Evolutionary conservation across 1,284 basidiomycete genomes (phyloP).

Genomic region (Fomitopsis pinicola): DNA sequence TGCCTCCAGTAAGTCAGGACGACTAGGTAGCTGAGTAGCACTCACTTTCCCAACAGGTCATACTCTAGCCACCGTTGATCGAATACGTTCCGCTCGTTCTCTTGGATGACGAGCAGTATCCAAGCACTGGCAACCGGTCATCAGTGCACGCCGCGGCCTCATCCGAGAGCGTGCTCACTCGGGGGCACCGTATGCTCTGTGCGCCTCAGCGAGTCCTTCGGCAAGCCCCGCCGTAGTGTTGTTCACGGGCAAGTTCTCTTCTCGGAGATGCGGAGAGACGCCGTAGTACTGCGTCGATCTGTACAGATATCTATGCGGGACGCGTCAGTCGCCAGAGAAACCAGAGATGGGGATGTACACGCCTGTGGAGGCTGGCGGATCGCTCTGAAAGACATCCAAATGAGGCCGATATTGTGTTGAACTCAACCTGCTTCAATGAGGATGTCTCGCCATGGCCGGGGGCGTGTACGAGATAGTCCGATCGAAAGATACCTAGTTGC

Average conservation of each 20-base stretch:
- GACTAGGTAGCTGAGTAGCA: slow-evolving; percentile 1
- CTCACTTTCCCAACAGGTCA: slow-evolving; percentile 71
- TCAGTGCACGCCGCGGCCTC: background rate
- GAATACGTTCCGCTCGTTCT: slow-evolving; percentile 92
- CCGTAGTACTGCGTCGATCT: slow-evolving; percentile 64
- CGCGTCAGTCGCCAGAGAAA: background rate
- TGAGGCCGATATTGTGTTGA: slow-evolving; percentile 94
- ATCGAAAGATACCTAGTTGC: slow-evolving; percentile 92
- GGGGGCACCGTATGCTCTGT: slow-evolving; percentile 64
- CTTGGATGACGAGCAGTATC: slow-evolving; percentile 88
- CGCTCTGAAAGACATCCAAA: slow-evolving; percentile 84
- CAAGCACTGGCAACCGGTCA: slow-evolving; percentile 41
- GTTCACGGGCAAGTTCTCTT: slow-evolving; percentile 71
- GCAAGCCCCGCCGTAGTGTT: slow-evolving; percentile 69
- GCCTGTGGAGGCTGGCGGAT: slow-evolving; percentile 78
- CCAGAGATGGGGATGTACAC: slow-evolving; percentile 11
- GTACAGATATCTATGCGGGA: slow-evolving; percentile 55
- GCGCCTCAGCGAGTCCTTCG: slow-evolving; percentile 76
- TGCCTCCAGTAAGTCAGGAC: slow-evolving; percentile 25
- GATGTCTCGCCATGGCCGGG: slow-evolving; percentile 34
- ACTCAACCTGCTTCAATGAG: slow-evolving; percentile 92
- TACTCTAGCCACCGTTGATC: slow-evolving; percentile 92
- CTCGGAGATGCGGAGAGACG: slow-evolving; percentile 49
- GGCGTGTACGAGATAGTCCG: slow-evolving; percentile 90
- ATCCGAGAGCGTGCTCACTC: slow-evolving; percentile 33